These are phyloP conservation scores for Amaranthus cruentus DNA, from an alignment of 148 eudicot genomes.

Conservation along the genomic window DNA sequence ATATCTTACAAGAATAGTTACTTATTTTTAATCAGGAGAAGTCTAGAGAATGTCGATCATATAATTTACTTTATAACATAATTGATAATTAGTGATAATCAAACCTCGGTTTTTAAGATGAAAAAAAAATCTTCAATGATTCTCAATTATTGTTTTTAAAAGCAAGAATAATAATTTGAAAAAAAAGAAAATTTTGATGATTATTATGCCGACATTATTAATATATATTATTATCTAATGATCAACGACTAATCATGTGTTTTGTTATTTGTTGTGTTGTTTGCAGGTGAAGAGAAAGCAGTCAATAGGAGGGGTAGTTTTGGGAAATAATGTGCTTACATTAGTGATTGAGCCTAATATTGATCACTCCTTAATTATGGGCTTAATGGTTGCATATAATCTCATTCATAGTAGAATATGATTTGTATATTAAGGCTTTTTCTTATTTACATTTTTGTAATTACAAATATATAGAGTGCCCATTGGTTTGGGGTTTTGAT, in stretches of 20 bases:
- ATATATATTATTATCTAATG: background rate
- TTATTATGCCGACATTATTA: background rate
- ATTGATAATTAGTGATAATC: too few species aligned
- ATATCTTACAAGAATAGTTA: too few species aligned
- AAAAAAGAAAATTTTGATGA: background rate
- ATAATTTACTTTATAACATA: too few species aligned
- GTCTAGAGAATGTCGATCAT: too few species aligned
- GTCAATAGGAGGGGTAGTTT: constrained; percentile 32
- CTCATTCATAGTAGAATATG: constrained; percentile 35
- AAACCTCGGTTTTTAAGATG: too few species aligned
- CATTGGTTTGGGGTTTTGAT: constrained; percentile 18
- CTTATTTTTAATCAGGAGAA: too few species aligned
- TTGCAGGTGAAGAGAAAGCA: constrained; percentile 38
- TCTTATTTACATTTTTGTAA: background rate
- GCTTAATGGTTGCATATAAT: constrained; percentile 30
- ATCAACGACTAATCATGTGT: background rate
- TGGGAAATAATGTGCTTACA: constrained; percentile 45
- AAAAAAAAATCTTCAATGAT: too few species aligned
- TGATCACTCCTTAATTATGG: constrained; percentile 38
- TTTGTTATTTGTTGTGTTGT: background rate
- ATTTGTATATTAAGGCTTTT: background rate
- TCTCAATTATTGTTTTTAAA: too few species aligned
- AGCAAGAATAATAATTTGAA: background rate
- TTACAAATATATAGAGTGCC: background rate
- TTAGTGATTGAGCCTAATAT: constrained; percentile 31